Conservation (phyloP, 164 flowering plant species). For the Magnolia kwangsiensis region DNA sequence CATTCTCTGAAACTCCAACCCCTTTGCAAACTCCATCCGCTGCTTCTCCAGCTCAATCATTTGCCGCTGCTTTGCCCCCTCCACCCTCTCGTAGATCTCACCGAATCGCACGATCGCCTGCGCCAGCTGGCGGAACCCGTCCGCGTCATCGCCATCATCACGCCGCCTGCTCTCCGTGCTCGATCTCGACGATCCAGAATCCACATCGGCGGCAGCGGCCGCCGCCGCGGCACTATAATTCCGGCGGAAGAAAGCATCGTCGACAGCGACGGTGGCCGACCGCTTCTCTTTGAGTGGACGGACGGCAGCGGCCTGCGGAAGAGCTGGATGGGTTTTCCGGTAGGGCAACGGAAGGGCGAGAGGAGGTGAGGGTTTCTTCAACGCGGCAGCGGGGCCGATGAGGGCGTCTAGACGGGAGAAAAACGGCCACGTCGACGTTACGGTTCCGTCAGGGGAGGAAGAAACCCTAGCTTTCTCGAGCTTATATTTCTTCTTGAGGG, state of each 20-base stretch:
- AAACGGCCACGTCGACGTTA: constrained; percentile 27
- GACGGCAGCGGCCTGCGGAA: constrained; percentile 24
- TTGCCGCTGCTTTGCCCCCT: constrained; percentile 66
- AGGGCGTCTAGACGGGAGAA: constrained; percentile 23
- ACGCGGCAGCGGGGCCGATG: constrained; percentile 17
- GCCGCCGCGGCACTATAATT: constrained; percentile 49
- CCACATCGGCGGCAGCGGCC: constrained; percentile 43
- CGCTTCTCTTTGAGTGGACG: constrained; percentile 26
- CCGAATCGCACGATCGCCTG: constrained; percentile 65
- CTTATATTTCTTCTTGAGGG: constrained; percentile 91
- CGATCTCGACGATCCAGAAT: constrained; percentile 21
- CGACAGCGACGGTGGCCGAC: constrained; percentile 13
- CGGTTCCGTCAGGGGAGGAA: constrained; percentile 31
- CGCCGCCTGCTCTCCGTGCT: constrained; percentile 25
- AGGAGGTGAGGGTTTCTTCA: constrained; percentile 33
- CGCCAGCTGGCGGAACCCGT: constrained; percentile 58
- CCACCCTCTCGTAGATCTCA: constrained; percentile 74
- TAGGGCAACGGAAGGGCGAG: constrained; percentile 33
- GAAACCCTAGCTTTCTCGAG: constrained; percentile 60
- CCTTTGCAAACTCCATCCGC: constrained; percentile 72
- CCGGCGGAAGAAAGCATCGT: constrained; percentile 36
- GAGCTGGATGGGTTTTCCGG: constrained; percentile 19
- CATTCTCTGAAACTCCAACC: constrained; percentile 81
- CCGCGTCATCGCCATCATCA: constrained; percentile 35
- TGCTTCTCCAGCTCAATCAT: constrained; percentile 84